Base-by-base conservation (phyloP, 129 eudicot genomes). In the Centrapalus pauciflorus region DNA sequence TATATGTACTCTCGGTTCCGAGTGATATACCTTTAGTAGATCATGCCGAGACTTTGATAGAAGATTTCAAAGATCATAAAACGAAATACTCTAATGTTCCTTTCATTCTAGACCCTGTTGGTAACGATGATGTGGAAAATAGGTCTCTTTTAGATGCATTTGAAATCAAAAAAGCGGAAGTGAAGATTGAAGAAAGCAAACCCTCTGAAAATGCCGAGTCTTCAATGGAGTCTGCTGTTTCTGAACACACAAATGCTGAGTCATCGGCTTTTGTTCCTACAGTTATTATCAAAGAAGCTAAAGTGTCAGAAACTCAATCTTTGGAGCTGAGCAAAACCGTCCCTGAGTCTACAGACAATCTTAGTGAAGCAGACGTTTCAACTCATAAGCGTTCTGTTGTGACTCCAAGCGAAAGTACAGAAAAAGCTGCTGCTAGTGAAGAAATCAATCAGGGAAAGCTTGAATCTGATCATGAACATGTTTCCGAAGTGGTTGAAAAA, bases 21-120 rank as follows among this genome's bases (percentile, higher is more conserved):
- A 59, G 43, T 55, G 75, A 65, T 67, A 56, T 76, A 41, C 83
- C 85, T 9, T 1, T 61, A 61, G 77, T 55, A 55, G 79, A 71
- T 56, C 55, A 73, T 45, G 74, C 85, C 21, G 80, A 77, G 41
- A 26, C 35, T 26, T 16, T 78, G 77, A 55, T 74, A 64, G 66
- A 74, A 54, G 86, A 71, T 74, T 55, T 79, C 14, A 66, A 72
- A 69, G 87, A 79, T 29, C 70, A 76, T 17, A 48, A 41, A 32
- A 12, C 55, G 0, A 13, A 43, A 28, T 24, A 80, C 28, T 71
- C 84, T 35, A 60, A 46, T 4, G 16, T 64, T 56, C 27, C 81
- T 4, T 8, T 29, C 33, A 62, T 41, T 27, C 24, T 75, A 16
- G 71, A 41, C 38, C 25, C 64, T 50, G 70, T n/a, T 54, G 80